phyloP scores from a whole-genome alignment of 2,329 filamentous ascomycete species.

The Didymella lethalis region DNA sequence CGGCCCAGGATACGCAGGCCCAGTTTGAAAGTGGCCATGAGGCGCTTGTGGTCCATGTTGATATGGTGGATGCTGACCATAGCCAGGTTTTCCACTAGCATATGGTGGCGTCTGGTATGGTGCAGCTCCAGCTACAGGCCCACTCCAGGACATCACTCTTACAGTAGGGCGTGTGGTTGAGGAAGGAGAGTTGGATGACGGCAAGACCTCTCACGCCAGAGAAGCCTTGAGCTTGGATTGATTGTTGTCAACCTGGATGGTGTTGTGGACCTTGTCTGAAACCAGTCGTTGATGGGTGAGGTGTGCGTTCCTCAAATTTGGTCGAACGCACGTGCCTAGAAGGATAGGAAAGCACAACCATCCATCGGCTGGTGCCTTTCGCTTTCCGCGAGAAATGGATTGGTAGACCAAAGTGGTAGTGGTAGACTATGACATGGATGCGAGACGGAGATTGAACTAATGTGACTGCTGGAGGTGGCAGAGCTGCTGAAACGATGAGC shows the following conservation, averaged over 20 bases:
- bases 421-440: not conserved
- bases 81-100: constrained; percentile 33
- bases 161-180: constrained; percentile 11
- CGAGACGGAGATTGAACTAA: not conserved
- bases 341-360: constrained; percentile 23
- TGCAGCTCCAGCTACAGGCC: constrained; percentile 42
- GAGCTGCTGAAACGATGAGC: constrained; percentile 23
- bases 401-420: constrained; percentile 1
- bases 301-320: constrained; percentile 37
- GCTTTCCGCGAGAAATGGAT: constrained; percentile 10
- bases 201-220: not conserved
- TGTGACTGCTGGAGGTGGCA: constrained; percentile 17
- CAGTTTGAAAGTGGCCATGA: constrained; percentile 43
- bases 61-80: constrained; percentile 38
- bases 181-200: not conserved
- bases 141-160: constrained; percentile 48
- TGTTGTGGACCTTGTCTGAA: constrained; percentile 14
- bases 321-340: constrained; percentile 41
- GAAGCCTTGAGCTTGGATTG: not conserved
- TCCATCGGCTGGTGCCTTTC: constrained; percentile 3
- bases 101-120: constrained; percentile 46
- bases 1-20: constrained; percentile 33
- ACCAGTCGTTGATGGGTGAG: constrained; percentile 27
- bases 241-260: constrained; percentile 1
- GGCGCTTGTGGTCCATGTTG: constrained; percentile 45